phyloP scores from a whole-genome alignment of 352 stramenopile genomes.

The Paralagenidium karlingii region DNA sequence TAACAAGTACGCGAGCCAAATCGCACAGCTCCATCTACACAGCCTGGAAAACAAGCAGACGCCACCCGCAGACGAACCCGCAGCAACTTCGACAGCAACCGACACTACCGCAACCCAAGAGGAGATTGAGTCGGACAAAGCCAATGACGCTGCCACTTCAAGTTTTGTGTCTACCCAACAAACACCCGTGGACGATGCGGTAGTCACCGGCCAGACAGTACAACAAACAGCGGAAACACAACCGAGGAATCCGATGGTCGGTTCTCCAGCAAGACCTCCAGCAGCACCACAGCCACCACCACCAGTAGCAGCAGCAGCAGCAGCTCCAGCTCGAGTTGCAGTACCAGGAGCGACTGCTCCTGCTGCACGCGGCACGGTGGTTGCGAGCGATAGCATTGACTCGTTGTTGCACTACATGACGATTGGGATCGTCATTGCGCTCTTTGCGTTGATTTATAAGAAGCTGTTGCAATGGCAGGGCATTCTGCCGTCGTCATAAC shows the following conservation, averaged over 20 bases:
- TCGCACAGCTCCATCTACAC: conserved; percentile 72
- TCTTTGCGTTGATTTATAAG: conserved; percentile 70
- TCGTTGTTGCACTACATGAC: conserved; percentile 59
- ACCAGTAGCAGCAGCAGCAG: not conserved
- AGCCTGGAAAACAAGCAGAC: conserved; percentile 28
- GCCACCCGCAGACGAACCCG: not conserved
- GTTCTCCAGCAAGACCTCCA: not conserved
- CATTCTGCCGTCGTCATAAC: too few species aligned
- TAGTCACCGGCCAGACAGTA: too few species aligned
- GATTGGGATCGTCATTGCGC: conserved; percentile 38
- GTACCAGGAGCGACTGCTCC: not conserved
- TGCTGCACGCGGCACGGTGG: conserved; percentile 4
- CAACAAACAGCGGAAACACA: too few species aligned
- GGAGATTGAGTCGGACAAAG: not conserved
- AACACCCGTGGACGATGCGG: too few species aligned
- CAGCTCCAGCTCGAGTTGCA: not conserved
- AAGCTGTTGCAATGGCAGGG: conserved; percentile 69
- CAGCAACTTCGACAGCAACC: too few species aligned
- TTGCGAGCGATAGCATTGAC: conserved; percentile 28
- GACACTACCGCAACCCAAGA: not conserved
- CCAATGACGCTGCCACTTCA: not conserved
- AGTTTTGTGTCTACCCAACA: too few species aligned
- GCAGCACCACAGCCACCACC: not conserved
- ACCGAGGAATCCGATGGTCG: too few species aligned
- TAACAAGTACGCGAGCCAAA: conserved; percentile 61